Conservation (phyloP, 176 grass and related monocot genomes). For the Ensete glaucum region DNA sequence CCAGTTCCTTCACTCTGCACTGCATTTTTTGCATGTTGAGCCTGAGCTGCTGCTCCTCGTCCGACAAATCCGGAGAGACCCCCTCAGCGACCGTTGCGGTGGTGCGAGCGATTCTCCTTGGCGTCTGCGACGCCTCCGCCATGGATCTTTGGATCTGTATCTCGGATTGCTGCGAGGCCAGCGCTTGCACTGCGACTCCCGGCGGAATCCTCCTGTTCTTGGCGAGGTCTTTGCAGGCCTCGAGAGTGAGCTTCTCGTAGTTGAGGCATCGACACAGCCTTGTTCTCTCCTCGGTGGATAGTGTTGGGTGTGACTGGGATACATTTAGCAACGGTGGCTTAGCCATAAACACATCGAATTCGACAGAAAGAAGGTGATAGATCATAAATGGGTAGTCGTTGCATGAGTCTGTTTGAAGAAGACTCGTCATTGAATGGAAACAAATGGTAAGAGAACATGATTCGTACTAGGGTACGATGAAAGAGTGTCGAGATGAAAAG, state of each 20-base stretch:
- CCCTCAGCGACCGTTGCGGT: not conserved
- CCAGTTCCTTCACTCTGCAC: slow-evolving; percentile 64
- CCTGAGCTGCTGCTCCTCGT: slow-evolving; percentile 55
- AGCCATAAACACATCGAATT: not conserved
- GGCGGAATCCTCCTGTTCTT: slow-evolving; percentile 73
- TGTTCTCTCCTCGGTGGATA: slow-evolving; percentile 49
- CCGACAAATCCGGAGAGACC: slow-evolving; percentile 4
- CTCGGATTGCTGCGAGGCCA: slow-evolving; percentile 55
- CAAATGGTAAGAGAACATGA: too few relatives aligned
- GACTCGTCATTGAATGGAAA: too few relatives aligned
- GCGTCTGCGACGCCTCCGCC: slow-evolving; percentile 16
- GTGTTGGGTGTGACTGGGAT: slow-evolving; percentile 42
- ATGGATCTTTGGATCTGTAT: slow-evolving; percentile 28
- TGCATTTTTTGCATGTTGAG: slow-evolving; percentile 67
- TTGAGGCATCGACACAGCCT: slow-evolving; percentile 76
- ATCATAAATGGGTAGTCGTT: too few relatives aligned
- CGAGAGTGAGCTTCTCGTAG: slow-evolving; percentile 78
- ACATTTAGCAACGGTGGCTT: not conserved
- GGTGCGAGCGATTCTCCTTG: slow-evolving; percentile 14
- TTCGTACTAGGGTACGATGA: too few relatives aligned
- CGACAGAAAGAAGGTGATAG: too few relatives aligned
- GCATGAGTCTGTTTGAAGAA: too few relatives aligned
- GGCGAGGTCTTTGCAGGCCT: slow-evolving; percentile 83
- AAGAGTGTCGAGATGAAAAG: too few relatives aligned
- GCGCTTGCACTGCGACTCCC: slow-evolving; percentile 58